Evolutionary conservation across 2,329 filamentous ascomycete genomes (phyloP).

Genomic region (Aschersonia sp.): DNA sequence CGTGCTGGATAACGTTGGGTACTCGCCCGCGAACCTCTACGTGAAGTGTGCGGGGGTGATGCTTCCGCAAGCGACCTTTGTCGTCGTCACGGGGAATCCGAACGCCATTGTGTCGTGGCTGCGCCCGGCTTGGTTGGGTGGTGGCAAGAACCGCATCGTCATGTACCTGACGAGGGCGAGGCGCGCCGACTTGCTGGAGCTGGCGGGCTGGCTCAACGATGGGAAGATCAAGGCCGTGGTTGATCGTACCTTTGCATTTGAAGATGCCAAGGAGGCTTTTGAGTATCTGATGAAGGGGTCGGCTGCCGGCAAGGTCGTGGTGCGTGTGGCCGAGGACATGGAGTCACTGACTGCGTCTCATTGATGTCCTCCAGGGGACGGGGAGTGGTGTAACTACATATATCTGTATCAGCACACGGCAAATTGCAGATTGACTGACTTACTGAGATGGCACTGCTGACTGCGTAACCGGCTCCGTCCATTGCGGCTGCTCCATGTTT

Average conservation of each 20-base stretch:
- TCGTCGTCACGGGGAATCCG: constrained; percentile 28
- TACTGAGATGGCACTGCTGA: no score
- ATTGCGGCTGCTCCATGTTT: no score
- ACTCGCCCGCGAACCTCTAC: constrained; percentile 34
- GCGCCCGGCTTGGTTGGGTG: constrained; percentile 21
- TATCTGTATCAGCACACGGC: no score
- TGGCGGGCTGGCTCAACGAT: constrained; percentile 41
- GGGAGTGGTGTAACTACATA: no score
- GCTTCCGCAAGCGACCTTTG: constrained; percentile 29
- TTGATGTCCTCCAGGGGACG: no score
- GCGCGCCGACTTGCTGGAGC: constrained; percentile 28
- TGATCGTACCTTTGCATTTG: constrained; percentile 40
- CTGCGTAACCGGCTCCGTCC: no score
- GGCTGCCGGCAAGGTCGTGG: constrained; percentile 46
- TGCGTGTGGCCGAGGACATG: constrained; percentile 6
- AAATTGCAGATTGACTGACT: no score
- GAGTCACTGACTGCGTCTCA: neutral
- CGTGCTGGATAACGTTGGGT: constrained; percentile 47
- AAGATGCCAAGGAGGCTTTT: constrained; percentile 41
- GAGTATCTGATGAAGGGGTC: constrained; percentile 42
- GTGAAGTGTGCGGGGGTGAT: constrained; percentile 34
- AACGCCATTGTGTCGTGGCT: constrained; percentile 12
- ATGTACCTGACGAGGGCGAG: constrained; percentile 24
- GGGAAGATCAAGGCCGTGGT: constrained; percentile 42
- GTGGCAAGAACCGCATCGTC: constrained; percentile 26